phyloP scores from a whole-genome alignment of 805 yeast genomes.

The Myxozyma sirexii region DNA sequence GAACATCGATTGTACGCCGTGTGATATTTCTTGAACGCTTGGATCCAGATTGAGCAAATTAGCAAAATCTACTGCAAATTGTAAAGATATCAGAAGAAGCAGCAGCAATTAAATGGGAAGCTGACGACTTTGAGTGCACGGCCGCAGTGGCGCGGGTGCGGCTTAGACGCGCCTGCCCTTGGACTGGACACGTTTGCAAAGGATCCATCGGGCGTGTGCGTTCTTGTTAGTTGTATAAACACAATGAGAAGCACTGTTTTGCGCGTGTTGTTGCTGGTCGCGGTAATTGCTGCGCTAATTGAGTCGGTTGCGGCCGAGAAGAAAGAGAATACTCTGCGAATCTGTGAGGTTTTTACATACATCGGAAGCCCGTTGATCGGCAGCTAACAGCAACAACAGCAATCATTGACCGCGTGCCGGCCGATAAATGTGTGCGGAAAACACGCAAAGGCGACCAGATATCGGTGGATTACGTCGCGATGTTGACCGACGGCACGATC shows the following conservation, averaged over 20 bases:
- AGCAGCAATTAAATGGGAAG: too few relatives aligned
- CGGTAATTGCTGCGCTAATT: neutral
- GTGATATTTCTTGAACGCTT: slow-evolving; percentile 1
- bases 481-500: slow-evolving; percentile 62
- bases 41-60: too few relatives aligned
- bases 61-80: too few relatives aligned
- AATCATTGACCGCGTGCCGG: slow-evolving; percentile 22
- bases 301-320: slow-evolving; percentile 1
- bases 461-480: slow-evolving; percentile 79
- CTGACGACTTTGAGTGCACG: neutral
- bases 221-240: too few relatives aligned
- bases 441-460: slow-evolving; percentile 69
- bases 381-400: slow-evolving; percentile 6
- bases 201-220: neutral
- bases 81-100: too few relatives aligned
- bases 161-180: neutral
- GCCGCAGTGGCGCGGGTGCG: neutral
- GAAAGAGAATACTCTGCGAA: slow-evolving; percentile 8
- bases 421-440: slow-evolving; percentile 42
- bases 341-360: slow-evolving; percentile 5
- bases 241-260: neutral
- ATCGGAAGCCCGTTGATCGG: too few relatives aligned
- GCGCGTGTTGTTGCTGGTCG: neutral
- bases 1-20: slow-evolving; percentile 8
- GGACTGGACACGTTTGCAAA: neutral